A percentile compares a stretch with the other conserved stretches of the same genome.
Conservation (phyloP, 2,329 filamentous ascomycete genomes). For the Monosporascus ibericus region DNA sequence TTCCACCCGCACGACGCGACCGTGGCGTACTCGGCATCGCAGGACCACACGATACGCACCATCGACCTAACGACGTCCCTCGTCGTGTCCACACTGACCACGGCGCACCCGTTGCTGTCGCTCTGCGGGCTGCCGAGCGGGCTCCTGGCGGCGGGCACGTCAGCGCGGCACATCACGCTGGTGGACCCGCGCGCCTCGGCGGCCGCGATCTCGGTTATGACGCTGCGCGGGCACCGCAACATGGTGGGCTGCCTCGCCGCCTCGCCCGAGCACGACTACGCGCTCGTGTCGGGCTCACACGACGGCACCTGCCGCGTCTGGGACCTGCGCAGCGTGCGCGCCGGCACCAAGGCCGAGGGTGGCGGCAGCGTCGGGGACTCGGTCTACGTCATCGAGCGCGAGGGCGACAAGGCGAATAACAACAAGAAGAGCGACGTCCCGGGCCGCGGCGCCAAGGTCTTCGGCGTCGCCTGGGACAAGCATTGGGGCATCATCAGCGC, state of each 20-base stretch:
- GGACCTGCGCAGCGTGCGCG: slow-evolving; percentile 74
- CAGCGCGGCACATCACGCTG: slow-evolving; percentile 83
- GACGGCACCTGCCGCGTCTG: slow-evolving; percentile 91
- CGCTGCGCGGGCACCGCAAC: slow-evolving; percentile 85
- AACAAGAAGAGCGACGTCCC: slow-evolving; percentile 51
- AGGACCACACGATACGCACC: slow-evolving; percentile 86
- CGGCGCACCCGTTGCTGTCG: slow-evolving; percentile 76
- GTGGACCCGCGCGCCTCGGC: slow-evolving; percentile 81
- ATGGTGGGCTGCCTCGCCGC: slow-evolving; percentile 47
- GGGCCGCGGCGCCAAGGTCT: slow-evolving; percentile 85
- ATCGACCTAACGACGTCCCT: slow-evolving; percentile 80
- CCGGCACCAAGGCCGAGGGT: slow-evolving; percentile 52
- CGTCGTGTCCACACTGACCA: slow-evolving; percentile 76
- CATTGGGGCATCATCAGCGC: slow-evolving; percentile 83
- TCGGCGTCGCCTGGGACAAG: slow-evolving; percentile 80
- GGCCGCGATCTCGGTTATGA: slow-evolving; percentile 74
- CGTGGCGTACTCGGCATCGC: slow-evolving; percentile 84
- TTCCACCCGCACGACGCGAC: slow-evolving; percentile 83
- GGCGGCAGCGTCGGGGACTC: slow-evolving; percentile 62
- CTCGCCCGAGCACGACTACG: slow-evolving; percentile 63
- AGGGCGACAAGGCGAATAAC: slow-evolving; percentile 61
- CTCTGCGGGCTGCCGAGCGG: slow-evolving; percentile 65
- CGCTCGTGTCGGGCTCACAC: slow-evolving; percentile 83
- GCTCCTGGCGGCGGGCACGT: slow-evolving; percentile 68
- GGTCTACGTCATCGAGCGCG: slow-evolving; percentile 69